phyloP scores from a whole-genome alignment of 257 asterid species.

The Cordia subcordata region DNA sequence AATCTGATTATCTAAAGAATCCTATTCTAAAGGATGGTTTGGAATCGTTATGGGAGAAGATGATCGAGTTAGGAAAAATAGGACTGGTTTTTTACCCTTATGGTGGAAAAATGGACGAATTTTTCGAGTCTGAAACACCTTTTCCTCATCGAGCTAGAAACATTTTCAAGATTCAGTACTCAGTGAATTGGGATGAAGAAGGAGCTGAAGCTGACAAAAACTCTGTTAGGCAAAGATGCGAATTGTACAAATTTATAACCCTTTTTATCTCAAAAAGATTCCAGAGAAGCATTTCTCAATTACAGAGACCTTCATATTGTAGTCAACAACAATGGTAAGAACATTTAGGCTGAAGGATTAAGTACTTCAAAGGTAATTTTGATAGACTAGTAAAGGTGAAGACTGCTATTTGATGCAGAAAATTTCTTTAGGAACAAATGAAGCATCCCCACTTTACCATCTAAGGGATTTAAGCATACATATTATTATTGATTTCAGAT shows the following conservation, averaged over 20 bases:
- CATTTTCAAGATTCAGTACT: constrained; percentile 22
- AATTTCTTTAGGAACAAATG: too few species aligned
- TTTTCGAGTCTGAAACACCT: constrained; percentile 17
- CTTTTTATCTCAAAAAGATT: constrained; percentile 22
- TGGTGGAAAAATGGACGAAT: constrained; percentile 31
- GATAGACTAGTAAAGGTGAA: too few species aligned
- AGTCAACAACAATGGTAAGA: background rate
- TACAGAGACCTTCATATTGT: constrained; percentile 3
- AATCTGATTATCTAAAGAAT: constrained; percentile 19
- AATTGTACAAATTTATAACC: constrained; percentile 19
- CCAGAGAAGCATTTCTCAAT: constrained; percentile 24
- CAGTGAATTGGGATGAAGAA: constrained; percentile 16
- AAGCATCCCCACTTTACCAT: too few species aligned
- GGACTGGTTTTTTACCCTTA: constrained; percentile 23
- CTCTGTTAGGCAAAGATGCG: constrained; percentile 1
- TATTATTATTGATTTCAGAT: too few species aligned
- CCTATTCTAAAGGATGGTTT: constrained; percentile 21
- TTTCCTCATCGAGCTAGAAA: constrained; percentile 35
- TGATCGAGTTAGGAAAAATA: constrained; percentile 19
- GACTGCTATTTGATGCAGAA: too few species aligned
- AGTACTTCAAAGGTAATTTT: too few species aligned
- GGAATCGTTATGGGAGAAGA: constrained; percentile 18
- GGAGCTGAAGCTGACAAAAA: constrained; percentile 6
- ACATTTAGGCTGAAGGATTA: too few species aligned
- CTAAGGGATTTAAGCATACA: too few species aligned